Percentiles rank a stretch among this genome's conserved stretches.
These are phyloP conservation scores for Arthrobotrys conoides DNA, from an alignment of 2,329 filamentous ascomycete species.

Conservation along the genomic window DNA sequence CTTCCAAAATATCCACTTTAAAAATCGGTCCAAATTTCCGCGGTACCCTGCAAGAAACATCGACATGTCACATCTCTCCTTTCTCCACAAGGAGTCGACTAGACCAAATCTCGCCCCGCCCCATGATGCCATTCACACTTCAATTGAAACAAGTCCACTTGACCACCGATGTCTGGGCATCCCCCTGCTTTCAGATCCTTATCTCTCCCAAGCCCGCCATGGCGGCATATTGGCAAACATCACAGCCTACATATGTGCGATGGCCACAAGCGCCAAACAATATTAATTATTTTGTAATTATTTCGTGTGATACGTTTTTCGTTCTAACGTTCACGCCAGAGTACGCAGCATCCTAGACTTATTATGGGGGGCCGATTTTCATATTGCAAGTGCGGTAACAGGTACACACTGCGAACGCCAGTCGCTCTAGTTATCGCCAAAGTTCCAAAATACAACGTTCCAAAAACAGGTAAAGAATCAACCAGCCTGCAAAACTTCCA, in stretches of 20 bases:
- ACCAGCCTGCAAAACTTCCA: not conserved
- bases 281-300: not conserved
- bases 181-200: slow-evolving; percentile 27
- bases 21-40: slow-evolving; percentile 40
- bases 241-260: slow-evolving; percentile 5
- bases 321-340: not conserved
- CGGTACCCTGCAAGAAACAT: slow-evolving; percentile 35
- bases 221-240: slow-evolving; percentile 26
- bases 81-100: slow-evolving; percentile 22
- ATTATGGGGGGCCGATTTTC: not conserved
- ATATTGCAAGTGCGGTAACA: not conserved
- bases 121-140: slow-evolving; percentile 23
- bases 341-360: not conserved
- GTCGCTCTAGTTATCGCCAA: slow-evolving; percentile 18
- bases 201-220: slow-evolving; percentile 11
- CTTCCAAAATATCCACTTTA: slow-evolving; percentile 36
- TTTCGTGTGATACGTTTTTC: not conserved
- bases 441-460: slow-evolving; percentile 27
- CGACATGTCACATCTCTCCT: slow-evolving; percentile 28
- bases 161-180: slow-evolving; percentile 23
- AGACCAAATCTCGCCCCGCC: slow-evolving; percentile 12
- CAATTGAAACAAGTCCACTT: slow-evolving; percentile 23
- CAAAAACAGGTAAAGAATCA: not conserved
- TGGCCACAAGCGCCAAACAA: slow-evolving; percentile 12
- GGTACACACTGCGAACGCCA: slow-evolving; percentile 5